Conservation (phyloP, 2,329 filamentous ascomycete species). For the Incumbomyces delicatus region DNA sequence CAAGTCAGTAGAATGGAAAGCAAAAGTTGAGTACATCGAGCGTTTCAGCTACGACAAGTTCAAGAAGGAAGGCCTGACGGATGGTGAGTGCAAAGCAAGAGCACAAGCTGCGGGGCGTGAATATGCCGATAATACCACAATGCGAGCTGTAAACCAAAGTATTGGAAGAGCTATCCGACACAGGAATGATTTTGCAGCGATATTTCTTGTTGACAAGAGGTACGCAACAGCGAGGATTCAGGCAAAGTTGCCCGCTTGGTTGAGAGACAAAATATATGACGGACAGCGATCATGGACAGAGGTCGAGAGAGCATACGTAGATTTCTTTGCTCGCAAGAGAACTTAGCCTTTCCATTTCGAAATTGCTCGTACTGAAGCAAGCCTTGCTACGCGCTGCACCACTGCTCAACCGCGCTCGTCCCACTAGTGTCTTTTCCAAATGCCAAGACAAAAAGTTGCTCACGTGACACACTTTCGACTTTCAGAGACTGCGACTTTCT, state of each 20-base stretch:
- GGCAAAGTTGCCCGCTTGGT: slow-evolving; percentile 81
- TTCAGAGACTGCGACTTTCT: neutral
- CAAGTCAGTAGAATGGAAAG: slow-evolving; percentile 82
- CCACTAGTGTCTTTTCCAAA: too few relatives aligned
- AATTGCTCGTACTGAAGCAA: too few relatives aligned
- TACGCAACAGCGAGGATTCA: slow-evolving; percentile 67
- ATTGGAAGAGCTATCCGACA: slow-evolving; percentile 90
- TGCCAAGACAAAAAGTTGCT: slow-evolving; percentile 1
- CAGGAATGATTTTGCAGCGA: slow-evolving; percentile 77
- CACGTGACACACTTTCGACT: slow-evolving; percentile 6
- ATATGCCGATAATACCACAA: slow-evolving; percentile 90
- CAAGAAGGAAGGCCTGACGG: slow-evolving; percentile 11
- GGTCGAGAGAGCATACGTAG: slow-evolving; percentile 48
- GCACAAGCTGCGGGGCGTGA: slow-evolving; percentile 52
- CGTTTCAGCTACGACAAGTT: slow-evolving; percentile 11
- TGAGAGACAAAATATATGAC: slow-evolving; percentile 57
- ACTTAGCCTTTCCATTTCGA: neutral
- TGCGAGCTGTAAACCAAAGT: slow-evolving; percentile 94
- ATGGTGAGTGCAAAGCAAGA: slow-evolving; percentile 20
- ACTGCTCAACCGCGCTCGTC: too few relatives aligned
- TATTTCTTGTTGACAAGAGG: slow-evolving; percentile 71
- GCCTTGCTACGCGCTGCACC: too few relatives aligned
- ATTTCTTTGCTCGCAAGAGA: slow-evolving; percentile 41
- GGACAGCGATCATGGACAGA: slow-evolving; percentile 44
- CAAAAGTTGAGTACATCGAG: slow-evolving; percentile 80